phyloP scores from a whole-genome alignment of 2,329 filamentous ascomycete genomes.

The Fusarium liriodendri region DNA sequence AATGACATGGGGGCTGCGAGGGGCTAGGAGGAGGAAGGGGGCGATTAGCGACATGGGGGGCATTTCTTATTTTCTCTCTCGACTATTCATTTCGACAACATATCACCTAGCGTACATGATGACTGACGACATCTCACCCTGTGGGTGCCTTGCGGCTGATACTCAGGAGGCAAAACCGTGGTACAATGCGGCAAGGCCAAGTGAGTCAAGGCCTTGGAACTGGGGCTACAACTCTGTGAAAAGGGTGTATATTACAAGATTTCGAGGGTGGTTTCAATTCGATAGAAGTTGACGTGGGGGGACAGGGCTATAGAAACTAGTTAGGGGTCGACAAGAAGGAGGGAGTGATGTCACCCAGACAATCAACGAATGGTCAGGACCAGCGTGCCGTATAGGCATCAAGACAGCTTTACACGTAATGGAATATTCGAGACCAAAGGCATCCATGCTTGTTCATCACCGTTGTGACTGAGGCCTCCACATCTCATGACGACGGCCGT shows the following conservation, averaged over 20 bases:
- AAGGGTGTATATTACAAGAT: slow-evolving; percentile 39
- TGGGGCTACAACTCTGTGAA: slow-evolving; percentile 23
- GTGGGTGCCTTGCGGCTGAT: slow-evolving; percentile 21
- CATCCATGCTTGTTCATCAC: not conserved
- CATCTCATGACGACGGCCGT: slow-evolving; percentile 5
- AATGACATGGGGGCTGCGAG: slow-evolving; percentile 9
- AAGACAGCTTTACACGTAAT: slow-evolving; percentile 37
- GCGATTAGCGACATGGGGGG: slow-evolving; percentile 19
- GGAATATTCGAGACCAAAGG: slow-evolving; percentile 32
- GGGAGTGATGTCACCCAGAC: slow-evolving; percentile 20
- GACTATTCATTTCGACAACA: slow-evolving; percentile 29
- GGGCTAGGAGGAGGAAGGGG: slow-evolving; percentile 14
- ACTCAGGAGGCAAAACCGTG: slow-evolving; percentile 32
- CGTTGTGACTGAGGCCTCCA: slow-evolving; percentile 39
- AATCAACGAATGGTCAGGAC: slow-evolving; percentile 8
- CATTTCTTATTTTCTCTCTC: slow-evolving; percentile 7
- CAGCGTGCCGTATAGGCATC: slow-evolving; percentile 34
- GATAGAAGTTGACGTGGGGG: slow-evolving; percentile 28
- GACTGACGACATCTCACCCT: slow-evolving; percentile 29
- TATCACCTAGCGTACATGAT: slow-evolving; percentile 28
- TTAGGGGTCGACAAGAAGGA: slow-evolving; percentile 17
- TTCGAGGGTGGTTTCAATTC: slow-evolving; percentile 36
- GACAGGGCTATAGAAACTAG: slow-evolving; percentile 23
- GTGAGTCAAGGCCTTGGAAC: slow-evolving; percentile 34
- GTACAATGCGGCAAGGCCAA: slow-evolving; percentile 17